Evolutionary conservation across 768 basidiomycete species (phyloP).

Genomic region (Phaeotremella fagi): DNA sequence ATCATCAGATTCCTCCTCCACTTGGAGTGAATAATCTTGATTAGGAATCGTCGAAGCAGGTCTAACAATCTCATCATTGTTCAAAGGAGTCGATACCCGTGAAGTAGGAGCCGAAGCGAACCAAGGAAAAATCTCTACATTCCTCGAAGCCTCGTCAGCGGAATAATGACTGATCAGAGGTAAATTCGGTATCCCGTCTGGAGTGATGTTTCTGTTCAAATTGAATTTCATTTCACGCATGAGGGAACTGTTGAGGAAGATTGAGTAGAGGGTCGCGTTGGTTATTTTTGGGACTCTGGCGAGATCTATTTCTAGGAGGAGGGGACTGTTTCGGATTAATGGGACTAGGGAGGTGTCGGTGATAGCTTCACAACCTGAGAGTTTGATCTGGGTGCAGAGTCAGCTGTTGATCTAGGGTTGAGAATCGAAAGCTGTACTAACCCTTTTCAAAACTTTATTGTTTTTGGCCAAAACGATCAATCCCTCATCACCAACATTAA

Average conservation of each 20-base stretch:
- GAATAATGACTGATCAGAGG: slow-evolving; percentile 39
- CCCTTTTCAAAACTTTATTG: slow-evolving; percentile 72
- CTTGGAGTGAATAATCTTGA: too few species aligned
- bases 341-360: slow-evolving; percentile 72
- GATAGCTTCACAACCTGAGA: slow-evolving; percentile 68
- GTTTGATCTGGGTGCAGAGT: slow-evolving; percentile 60
- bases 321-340: slow-evolving; percentile 71
- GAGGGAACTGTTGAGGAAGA: slow-evolving; percentile 72
- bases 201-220: slow-evolving; percentile 70
- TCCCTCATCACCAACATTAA: slow-evolving; percentile 69
- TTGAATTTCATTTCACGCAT: slow-evolving; percentile 89
- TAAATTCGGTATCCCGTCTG: slow-evolving; percentile 77
- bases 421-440: slow-evolving; percentile 25
- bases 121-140: neutral
- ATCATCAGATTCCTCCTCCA: neutral
- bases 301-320: slow-evolving; percentile 91
- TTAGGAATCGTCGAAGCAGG: neutral
- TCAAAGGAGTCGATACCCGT: neutral
- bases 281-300: slow-evolving; percentile 74
- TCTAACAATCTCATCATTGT: neutral
- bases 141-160: slow-evolving; percentile 13
- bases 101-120: neutral
- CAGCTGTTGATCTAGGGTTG: neutral
- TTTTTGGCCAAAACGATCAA: slow-evolving; percentile 68
- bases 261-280: slow-evolving; percentile 69